Percentiles rank a stretch among this genome's conserved stretches.
Evolutionary conservation across 345 rosid species (phyloP).

Genomic region (Fremontodendron californicum): DNA sequence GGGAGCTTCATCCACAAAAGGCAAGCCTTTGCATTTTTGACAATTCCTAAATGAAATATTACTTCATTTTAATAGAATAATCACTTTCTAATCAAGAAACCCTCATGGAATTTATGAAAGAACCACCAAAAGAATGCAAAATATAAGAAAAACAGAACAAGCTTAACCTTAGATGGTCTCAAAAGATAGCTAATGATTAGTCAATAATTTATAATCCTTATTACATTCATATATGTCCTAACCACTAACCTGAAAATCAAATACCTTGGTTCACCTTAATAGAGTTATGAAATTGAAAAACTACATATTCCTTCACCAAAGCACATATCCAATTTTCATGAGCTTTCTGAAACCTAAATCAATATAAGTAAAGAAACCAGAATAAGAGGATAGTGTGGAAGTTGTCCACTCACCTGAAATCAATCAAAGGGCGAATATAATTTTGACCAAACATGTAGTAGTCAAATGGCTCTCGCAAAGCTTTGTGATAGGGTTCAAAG

Average conservation of each 20-base stretch:
- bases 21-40: background rate
- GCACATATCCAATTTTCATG: background rate
- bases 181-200: background rate
- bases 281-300: background rate
- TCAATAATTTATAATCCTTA: background rate
- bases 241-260: background rate
- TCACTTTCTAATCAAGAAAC: background rate
- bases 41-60: background rate
- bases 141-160: background rate
- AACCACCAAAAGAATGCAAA: background rate
- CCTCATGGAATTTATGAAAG: background rate
- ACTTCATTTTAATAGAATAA: background rate
- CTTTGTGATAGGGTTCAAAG: constrained; percentile 80
- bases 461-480: constrained; percentile 87
- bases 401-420: constrained; percentile 62
- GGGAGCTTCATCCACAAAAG: background rate
- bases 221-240: background rate
- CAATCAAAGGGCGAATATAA: constrained; percentile 74
- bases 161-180: background rate
- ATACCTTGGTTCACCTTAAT: background rate
- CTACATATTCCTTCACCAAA: background rate
- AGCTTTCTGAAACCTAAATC: background rate
- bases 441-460: constrained; percentile 92
- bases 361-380: background rate
- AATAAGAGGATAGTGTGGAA: constrained; percentile 4